These are phyloP conservation scores for Globisporangium cederbergense DNA, from an alignment of 352 stramenopile genomes.

Conservation along the genomic window DNA sequence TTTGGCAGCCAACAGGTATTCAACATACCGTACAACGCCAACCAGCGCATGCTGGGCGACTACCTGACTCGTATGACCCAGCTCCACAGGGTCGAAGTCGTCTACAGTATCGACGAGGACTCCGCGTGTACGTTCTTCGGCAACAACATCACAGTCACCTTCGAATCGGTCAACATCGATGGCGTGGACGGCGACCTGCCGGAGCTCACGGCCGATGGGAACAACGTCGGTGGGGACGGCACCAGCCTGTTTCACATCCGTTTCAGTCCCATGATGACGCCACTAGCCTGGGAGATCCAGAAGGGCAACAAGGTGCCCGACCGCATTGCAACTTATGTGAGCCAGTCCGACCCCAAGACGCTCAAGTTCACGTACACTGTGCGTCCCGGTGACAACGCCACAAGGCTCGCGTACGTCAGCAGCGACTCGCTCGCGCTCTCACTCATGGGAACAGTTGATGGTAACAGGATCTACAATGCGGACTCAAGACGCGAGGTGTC, in stretches of 20 bases:
- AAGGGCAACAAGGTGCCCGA: slow-evolving; percentile 46
- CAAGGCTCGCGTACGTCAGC: slow-evolving; percentile 59
- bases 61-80: slow-evolving; percentile 63
- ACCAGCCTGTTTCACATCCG: slow-evolving; percentile 41
- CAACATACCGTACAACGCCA: slow-evolving; percentile 71
- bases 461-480: slow-evolving; percentile 38
- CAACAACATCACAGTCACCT: slow-evolving; percentile 78
- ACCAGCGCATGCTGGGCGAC: slow-evolving; percentile 31
- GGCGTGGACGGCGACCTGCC: slow-evolving; percentile 63
- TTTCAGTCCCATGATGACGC: slow-evolving; percentile 35
- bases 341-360: slow-evolving; percentile 28
- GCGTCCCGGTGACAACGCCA: slow-evolving; percentile 49
- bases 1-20: slow-evolving; percentile 50
- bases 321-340: slow-evolving; percentile 32
- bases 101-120: slow-evolving; percentile 59
- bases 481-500: slow-evolving; percentile 29
- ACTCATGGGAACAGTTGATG: slow-evolving; percentile 19
- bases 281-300: slow-evolving; percentile 60
- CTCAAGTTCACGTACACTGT: slow-evolving; percentile 70
- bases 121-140: slow-evolving; percentile 70
- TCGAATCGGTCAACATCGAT: slow-evolving; percentile 70
- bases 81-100: slow-evolving; percentile 52
- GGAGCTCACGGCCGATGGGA: slow-evolving; percentile 45
- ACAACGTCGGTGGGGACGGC: slow-evolving; percentile 45
- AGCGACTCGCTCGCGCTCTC: slow-evolving; percentile 54